Conservation (phyloP, 2,329 filamentous ascomycete genomes). For the Aureobasidium subglaciale region DNA sequence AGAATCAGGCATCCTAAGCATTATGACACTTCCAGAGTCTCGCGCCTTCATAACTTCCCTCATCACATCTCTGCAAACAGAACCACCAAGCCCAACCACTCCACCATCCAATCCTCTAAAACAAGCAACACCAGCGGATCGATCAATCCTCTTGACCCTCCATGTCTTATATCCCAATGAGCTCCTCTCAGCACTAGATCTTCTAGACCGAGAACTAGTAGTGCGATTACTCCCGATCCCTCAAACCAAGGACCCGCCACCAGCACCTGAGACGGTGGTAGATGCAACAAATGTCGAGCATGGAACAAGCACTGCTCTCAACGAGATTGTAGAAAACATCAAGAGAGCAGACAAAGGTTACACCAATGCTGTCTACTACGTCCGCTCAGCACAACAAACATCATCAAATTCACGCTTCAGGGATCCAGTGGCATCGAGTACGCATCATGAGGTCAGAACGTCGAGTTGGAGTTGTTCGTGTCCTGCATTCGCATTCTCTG, state of each 20-base stretch:
- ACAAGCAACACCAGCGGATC: constrained; percentile 23
- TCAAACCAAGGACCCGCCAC: background rate
- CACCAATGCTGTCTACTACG: constrained; percentile 45
- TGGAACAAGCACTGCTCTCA: background rate
- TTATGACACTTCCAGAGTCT: background rate
- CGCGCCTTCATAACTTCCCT: constrained; percentile 23
- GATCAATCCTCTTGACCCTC: constrained; percentile 61
- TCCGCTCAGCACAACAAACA: constrained; percentile 50
- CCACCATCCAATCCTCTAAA: constrained; percentile 36
- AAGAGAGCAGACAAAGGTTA: background rate
- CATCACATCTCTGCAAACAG: constrained; percentile 20
- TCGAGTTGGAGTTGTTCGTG: constrained; percentile 83
- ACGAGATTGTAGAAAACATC: background rate
- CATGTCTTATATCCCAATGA: constrained; percentile 79
- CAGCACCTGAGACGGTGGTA: no score
- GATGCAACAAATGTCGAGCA: background rate
- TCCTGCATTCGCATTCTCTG: constrained; percentile 70
- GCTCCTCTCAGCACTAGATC: constrained; percentile 76
- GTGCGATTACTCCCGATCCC: constrained; percentile 38
- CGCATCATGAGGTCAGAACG: constrained; percentile 68
- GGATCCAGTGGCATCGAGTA: constrained; percentile 15
- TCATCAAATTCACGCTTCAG: constrained; percentile 21
- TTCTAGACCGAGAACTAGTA: constrained; percentile 73
- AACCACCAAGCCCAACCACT: background rate
- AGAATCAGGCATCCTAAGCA: background rate